Conservation (phyloP, 2,329 filamentous ascomycete genomes). For the Cryphonectria nitschkei region DNA sequence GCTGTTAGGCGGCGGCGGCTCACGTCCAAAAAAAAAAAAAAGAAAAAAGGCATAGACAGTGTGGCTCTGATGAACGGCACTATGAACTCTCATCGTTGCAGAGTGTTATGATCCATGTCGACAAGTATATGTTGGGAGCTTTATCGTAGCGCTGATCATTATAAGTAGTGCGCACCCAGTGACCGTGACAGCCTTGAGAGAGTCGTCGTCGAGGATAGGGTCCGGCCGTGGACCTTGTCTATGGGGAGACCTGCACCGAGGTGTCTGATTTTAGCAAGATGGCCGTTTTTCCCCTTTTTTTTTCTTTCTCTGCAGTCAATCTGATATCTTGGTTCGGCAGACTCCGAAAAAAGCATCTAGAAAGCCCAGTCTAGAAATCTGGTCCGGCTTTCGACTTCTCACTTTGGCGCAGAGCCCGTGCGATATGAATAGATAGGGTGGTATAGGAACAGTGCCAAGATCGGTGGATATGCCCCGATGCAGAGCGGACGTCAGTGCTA, state of each 20-base stretch:
- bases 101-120: not conserved
- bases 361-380: not conserved
- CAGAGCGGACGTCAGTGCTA: not conserved
- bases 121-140: no score
- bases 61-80: not conserved
- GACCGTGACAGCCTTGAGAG: no score
- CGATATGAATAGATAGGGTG: not conserved
- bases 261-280: not conserved
- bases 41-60: not conserved
- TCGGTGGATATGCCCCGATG: not conserved
- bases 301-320: no score
- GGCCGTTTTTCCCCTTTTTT: not conserved
- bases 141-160: no score
- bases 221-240: not conserved
- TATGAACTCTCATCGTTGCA: not conserved
- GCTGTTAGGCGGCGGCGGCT: not conserved
- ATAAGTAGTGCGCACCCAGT: no score
- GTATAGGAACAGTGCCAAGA: not conserved
- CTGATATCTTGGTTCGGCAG: slow-evolving; percentile 1
- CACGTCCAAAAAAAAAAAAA: not conserved
- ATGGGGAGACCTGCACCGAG: not conserved
- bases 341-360: not conserved
- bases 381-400: not conserved
- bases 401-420: not conserved
- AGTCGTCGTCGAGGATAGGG: not conserved